Conservation (phyloP, 2,329 filamentous ascomycete genomes). For the Colletotrichum musicola region DNA sequence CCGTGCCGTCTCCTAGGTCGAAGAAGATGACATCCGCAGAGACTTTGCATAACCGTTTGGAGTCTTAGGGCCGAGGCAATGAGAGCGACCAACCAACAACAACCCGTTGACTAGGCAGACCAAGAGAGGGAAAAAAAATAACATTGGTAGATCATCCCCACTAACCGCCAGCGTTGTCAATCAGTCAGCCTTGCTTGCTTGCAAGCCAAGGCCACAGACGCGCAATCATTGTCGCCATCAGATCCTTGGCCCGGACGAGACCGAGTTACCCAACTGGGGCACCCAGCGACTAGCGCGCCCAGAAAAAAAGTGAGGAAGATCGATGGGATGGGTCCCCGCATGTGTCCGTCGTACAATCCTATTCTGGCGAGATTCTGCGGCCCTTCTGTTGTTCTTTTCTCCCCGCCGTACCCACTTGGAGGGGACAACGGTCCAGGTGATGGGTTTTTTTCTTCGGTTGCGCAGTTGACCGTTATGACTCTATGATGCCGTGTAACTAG, state of each 20-base stretch:
- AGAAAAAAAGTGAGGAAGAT: constrained; percentile 1
- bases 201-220: constrained; percentile 38
- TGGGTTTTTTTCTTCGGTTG: not conserved
- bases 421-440: not conserved
- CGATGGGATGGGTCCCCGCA: constrained; percentile 3
- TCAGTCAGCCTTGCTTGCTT: constrained; percentile 27
- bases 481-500: too few species aligned
- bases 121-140: too few species aligned
- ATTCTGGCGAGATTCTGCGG: constrained; percentile 15
- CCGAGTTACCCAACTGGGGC: constrained; percentile 28
- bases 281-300: constrained; percentile 21
- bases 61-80: too few species aligned
- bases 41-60: too few species aligned
- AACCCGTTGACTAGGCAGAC: too few species aligned
- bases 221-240: constrained; percentile 40
- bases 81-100: too few species aligned
- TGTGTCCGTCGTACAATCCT: not conserved
- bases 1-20: not conserved
- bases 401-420: constrained; percentile 31
- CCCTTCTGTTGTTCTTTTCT: constrained; percentile 20
- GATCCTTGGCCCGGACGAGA: constrained; percentile 35
- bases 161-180: not conserved
- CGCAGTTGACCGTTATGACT: too few species aligned
- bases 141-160: not conserved
- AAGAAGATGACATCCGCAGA: too few species aligned